Base-by-base conservation (phyloP, 2,329 filamentous ascomycete genomes). In the Eutypa lata region DNA sequence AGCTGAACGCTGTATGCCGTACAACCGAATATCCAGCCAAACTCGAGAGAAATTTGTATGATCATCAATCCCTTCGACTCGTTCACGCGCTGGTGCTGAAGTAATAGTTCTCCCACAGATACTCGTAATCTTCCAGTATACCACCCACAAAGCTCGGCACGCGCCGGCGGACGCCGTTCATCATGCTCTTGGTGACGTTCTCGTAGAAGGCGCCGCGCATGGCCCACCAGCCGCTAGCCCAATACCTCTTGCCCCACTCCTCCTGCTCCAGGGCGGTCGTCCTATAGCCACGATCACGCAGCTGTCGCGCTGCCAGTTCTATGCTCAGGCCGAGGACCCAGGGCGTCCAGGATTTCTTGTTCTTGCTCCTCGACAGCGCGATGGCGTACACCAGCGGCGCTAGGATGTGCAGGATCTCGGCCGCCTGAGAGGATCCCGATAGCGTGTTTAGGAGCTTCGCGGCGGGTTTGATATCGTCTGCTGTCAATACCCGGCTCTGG, bases 201-300 rank as follows among this genome's bases (percentile, higher is more conserved):
- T 97, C 90, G 72, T 99, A 99, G 63, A 96, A 96, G 2, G 92
- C 91, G n/a, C 94, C 93, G 55, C 93, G 84, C 90, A 99, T 94
- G 24, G 82, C 75, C 94, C 94, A 99, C 93, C 94, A 97, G 19
- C 86, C 89, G 78, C 97, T 87, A 2, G 85, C 86, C 91, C 91
- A 96, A 38, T 89, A 91, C 57, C 94, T 81, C 72, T 90, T 91
- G 67, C 80, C 86, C 79, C 95, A 84, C 75, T 97, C 93, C 61
- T 97, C 93, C 52, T 87, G 84, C 73, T 99, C 94, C 18, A 99
- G 78, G 8, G 88, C 84, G 22, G 93, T 96, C 31, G 94, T 91
- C 48, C 90, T 76, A 28, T 90, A 87, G 44, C 88, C 84, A 44
- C 88, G 84, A 13, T 91, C 80, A 31, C 80, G 73, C 47, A 99